Evolutionary conservation across 768 basidiomycete genomes (phyloP), one percentile per base, ranked within the genome.

Genomic region (Chlorophyllum brunneum): DNA sequence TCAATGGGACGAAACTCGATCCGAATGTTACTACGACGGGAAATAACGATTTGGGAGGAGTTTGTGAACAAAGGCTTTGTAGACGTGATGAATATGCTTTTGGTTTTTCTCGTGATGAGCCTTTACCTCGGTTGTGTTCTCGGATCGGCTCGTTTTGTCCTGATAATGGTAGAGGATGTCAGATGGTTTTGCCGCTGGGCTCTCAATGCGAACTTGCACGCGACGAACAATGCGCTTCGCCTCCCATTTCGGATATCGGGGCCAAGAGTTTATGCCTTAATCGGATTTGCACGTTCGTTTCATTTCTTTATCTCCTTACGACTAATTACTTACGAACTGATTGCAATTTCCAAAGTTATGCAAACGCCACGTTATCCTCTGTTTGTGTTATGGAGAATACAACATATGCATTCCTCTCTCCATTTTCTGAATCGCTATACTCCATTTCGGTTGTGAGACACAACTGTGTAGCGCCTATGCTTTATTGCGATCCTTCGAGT

Each of bases 91-190:
- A 51, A 16, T 43, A 24, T 36, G 30, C 41, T 26, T 51, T 51
- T n/a, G 50, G 40, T 4, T 43, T 43, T 27, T n/a, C n/a, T 24
- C 18, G 30, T 9, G 23, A 43, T 36, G 15, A 31, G 24, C 1
- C 41, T 23, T 33, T 51, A 51, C 50, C 40, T 4, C 33, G 31
- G 16, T 26, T 37, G 18, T 48, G 46, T 26, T 37, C 46, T 22
- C 31, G 33, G 22, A 27, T 9, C 20, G 43, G 33, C 3, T 3
- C 22, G 15, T 36, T 22, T 48, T 48, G 46, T 26, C 46, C 46
- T 11, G 46, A 48, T 37, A 48, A 48, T n/a, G 46, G 46, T 10
- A 37, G 46, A 20, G 46, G 46, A 11, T 48, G 46, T 26, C 11
- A 30, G 24, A 9, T 30, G 23, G 33, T 37, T 15, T 24, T 24